Percentiles rank a stretch among this genome's conserved stretches.
These are phyloP conservation scores for Suhomyces guaymorum DNA, from an alignment of 1,139 yeast species.

Conservation along the genomic window DNA sequence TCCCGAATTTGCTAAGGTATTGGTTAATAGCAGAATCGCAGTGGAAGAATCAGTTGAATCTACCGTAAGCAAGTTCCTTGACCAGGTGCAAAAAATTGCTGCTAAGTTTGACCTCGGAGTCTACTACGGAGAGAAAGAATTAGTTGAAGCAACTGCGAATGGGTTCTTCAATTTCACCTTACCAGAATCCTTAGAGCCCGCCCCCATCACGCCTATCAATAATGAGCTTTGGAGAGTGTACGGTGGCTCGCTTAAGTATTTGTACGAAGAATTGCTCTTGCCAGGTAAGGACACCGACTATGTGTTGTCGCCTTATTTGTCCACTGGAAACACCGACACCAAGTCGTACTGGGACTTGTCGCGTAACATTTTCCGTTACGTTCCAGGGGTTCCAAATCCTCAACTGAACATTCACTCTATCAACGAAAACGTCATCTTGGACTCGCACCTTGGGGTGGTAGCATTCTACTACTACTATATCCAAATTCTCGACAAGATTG, in stretches of 20 bases:
- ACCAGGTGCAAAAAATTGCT: slow-evolving; percentile 44
- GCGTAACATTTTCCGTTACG: slow-evolving; percentile 37
- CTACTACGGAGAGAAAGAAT: slow-evolving; percentile 32
- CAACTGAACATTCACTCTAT: slow-evolving; percentile 32
- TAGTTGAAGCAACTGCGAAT: slow-evolving; percentile 30
- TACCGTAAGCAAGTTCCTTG: slow-evolving; percentile 40
- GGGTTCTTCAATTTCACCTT: slow-evolving; percentile 51
- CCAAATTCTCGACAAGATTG: slow-evolving; percentile 31
- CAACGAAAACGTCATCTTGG: slow-evolving; percentile 32
- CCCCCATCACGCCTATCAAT: slow-evolving; percentile 56
- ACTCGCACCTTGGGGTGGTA: slow-evolving; percentile 27
- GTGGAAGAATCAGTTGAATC: slow-evolving; percentile 48
- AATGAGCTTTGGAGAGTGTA: slow-evolving; percentile 54
- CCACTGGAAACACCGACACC: slow-evolving; percentile 47
- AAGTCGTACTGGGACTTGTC: slow-evolving; percentile 44
- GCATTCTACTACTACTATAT: slow-evolving; percentile 43
- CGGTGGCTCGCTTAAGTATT: slow-evolving; percentile 57
- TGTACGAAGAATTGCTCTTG: slow-evolving; percentile 50
- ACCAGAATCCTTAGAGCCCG: slow-evolving; percentile 48
- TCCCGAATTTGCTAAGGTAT: slow-evolving; percentile 63
- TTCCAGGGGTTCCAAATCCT: slow-evolving; percentile 29
- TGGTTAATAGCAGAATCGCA: slow-evolving; percentile 61
- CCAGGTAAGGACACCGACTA: slow-evolving; percentile 29
- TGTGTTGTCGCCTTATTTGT: slow-evolving; percentile 35
- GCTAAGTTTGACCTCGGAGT: slow-evolving; percentile 48